A percentile compares a stretch with the other conserved stretches of the same genome.
These are phyloP conservation scores for Ogataea angusta DNA, from an alignment of 805 yeast species.

Conservation along the genomic window DNA sequence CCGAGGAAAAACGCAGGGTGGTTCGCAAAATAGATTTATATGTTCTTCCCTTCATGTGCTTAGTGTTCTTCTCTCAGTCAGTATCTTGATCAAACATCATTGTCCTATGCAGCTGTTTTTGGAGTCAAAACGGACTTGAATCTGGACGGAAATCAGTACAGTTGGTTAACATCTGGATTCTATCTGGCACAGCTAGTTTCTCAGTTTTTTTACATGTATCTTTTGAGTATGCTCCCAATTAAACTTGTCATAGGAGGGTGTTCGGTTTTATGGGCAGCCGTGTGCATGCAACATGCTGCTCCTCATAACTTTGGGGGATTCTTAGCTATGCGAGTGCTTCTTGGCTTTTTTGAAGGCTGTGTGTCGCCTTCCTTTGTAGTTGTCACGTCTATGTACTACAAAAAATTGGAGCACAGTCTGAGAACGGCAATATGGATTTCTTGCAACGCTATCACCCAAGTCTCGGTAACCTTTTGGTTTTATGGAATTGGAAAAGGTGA, in stretches of 20 bases:
- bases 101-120: constrained; percentile 37
- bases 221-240: constrained; percentile 50
- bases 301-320: constrained; percentile 38
- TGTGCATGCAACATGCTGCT: constrained; percentile 38
- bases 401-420: constrained; percentile 42
- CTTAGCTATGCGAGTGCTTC: constrained; percentile 41
- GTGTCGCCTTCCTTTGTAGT: constrained; percentile 44
- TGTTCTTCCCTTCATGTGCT: constrained; percentile 34
- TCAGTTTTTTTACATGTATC: constrained; percentile 40
- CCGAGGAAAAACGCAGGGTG: constrained; percentile 21
- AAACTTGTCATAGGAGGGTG: constrained; percentile 46
- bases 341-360: constrained; percentile 51
- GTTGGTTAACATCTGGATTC: constrained; percentile 45
- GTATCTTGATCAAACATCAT: constrained; percentile 39
- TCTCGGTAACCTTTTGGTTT: constrained; percentile 47
- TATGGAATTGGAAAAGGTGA: constrained; percentile 39
- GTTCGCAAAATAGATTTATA: constrained; percentile 9
- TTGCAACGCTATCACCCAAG: constrained; percentile 41
- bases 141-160: constrained; percentile 32
- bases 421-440: constrained; percentile 35
- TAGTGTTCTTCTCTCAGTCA: constrained; percentile 36
- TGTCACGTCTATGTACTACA: constrained; percentile 53
- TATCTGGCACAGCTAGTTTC: constrained; percentile 46
- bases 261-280: constrained; percentile 47
- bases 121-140: constrained; percentile 35